These are phyloP conservation scores for Forsythia suspensa DNA, from an alignment of 257 asterid species.

Conservation along the genomic window DNA sequence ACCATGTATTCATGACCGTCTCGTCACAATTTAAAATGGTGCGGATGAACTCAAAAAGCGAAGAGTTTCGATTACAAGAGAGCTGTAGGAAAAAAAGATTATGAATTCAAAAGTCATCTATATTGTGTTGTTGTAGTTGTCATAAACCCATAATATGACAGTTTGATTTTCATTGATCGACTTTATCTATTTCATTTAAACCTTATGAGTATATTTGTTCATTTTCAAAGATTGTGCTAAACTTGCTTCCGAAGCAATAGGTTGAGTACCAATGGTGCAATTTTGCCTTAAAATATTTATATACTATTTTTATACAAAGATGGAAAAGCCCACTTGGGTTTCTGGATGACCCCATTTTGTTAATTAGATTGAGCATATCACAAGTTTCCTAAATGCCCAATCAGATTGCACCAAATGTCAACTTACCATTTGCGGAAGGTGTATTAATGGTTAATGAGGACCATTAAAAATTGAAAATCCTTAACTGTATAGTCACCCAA, in stretches of 20 bases:
- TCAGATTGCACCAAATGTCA: conserved; percentile 9
- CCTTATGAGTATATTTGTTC: too few relatives aligned
- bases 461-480: neutral
- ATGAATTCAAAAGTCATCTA: neutral
- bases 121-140: neutral
- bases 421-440: neutral
- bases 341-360: conserved; percentile 6
- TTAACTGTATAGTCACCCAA: neutral
- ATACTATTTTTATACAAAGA: conserved; percentile 6
- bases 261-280: neutral
- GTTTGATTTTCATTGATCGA: neutral
- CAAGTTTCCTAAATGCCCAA: conserved; percentile 12
- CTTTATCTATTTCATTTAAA: too few relatives aligned
- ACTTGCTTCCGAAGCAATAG: neutral
- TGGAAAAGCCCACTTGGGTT: conserved; percentile 25
- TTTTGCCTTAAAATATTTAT: neutral
- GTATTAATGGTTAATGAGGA: neutral
- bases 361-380: conserved; percentile 3
- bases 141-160: too few relatives aligned
- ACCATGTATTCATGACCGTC: neutral
- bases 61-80: too few relatives aligned
- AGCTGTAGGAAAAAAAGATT: too few relatives aligned
- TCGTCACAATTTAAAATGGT: too few relatives aligned
- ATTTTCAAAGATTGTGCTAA: neutral
- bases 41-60: neutral